Evolutionary conservation across 805 yeast genomes (phyloP), one percentile per base, ranked within the genome.

Genomic region (Kurtzmaniella cleridarum): DNA sequence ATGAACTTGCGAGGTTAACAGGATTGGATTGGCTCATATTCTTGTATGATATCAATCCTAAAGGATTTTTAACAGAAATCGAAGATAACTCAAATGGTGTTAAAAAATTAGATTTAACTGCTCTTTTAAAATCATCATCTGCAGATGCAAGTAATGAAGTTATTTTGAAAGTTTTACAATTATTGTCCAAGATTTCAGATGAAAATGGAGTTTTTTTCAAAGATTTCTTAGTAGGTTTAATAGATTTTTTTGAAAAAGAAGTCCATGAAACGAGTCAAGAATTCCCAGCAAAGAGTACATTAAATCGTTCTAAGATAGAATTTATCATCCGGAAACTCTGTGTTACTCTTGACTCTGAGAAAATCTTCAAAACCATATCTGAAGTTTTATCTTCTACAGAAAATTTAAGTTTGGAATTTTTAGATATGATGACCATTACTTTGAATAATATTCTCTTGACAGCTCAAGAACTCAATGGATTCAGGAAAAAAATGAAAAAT

Each of bases 1-100:
- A 85, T 48, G 95, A 88, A 44, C 78, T 81, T 23, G 84, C 96
- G 0, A 73, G 93, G 42, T 72, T 88, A 27, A 87, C 95, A 0
- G 81, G 93, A 17, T 64, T 93, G 27, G 95, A 90, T 46, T 93
- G 98, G 98, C 67, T 93, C 26, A 78, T 80, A 12, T 78, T 87
- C 73, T 69, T 93, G 30, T 91, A 89, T 53, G 71, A 77, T 20
- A 81, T 81, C 47, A 81, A 82, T 41, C 54, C 66, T 2, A 47
- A 55, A 3, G 48, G 57, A 20, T 64, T 64, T 34, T 56, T 62
- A 32, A 48, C 46, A 27, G 52, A 57, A 20, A 52, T 57, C 8
- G 51, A 43, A 7, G 44, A 41, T 5, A 40, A 40, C 3, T n/a
- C 27, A 6, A 5, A 17, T 5, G 51, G 49, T 8, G 47, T 42